Evolutionary conservation across 768 basidiomycete genomes (phyloP).

Genomic region (Mycena kentingensis): DNA sequence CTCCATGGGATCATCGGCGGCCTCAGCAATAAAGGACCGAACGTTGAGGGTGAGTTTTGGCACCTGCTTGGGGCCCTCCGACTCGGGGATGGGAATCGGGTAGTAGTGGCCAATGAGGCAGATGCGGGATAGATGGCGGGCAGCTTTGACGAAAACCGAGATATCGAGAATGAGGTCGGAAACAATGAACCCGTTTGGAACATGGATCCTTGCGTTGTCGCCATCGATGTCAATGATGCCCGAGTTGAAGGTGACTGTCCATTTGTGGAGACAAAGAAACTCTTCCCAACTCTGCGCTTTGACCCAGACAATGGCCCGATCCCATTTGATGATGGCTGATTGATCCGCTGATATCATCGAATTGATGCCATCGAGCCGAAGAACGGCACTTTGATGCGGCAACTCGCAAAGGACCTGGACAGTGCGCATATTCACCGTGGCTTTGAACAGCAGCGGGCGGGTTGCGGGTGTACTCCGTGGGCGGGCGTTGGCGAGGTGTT

Average conservation of each 20-base stretch:
- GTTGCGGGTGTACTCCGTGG: conserved; percentile 23
- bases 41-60: conserved; percentile 64
- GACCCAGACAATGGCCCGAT: conserved; percentile 57
- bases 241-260: conserved; percentile 43
- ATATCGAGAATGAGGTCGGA: conserved; percentile 75
- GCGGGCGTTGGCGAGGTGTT: conserved; percentile 36
- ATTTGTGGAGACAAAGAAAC: conserved; percentile 58
- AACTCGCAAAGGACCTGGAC: conserved; percentile 52
- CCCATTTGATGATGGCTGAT: conserved; percentile 38
- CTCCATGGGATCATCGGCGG: conserved; percentile 85
- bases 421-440: conserved; percentile 39
- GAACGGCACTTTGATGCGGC: conserved; percentile 49
- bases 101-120: conserved; percentile 53
- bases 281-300: conserved; percentile 76
- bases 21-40: conserved; percentile 69
- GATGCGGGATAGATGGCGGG: conserved; percentile 67
- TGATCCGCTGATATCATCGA: conserved; percentile 26
- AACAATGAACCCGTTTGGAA: conserved; percentile 78
- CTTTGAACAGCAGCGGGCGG: conserved; percentile 24
- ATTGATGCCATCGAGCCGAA: conserved; percentile 45
- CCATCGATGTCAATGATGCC: conserved; percentile 51
- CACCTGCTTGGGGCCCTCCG: conserved; percentile 72
- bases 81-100: conserved; percentile 59
- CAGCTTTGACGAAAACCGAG: conserved; percentile 67
- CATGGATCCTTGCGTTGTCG: conserved; percentile 70